phyloP scores from a whole-genome alignment of 306 rosid species.

The Argentina anserina region DNA sequence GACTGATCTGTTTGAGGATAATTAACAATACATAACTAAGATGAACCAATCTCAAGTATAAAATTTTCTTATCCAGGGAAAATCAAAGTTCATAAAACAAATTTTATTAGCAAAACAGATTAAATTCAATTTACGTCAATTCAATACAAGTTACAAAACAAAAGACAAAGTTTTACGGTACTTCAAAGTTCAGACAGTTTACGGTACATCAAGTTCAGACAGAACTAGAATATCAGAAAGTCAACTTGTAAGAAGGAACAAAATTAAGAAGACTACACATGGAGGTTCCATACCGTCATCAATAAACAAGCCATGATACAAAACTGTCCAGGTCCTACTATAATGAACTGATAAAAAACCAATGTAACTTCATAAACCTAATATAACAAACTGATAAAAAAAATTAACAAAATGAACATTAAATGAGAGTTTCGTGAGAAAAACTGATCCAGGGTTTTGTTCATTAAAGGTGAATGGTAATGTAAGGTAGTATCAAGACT shows the following conservation, averaged over 20 bases:
- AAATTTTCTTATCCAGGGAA: no score
- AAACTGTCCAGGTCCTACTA: no score
- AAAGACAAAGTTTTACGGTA: slow-evolving; percentile 12
- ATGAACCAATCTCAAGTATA: background rate
- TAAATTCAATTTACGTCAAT: background rate
- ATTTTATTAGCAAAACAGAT: background rate
- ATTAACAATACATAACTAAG: background rate
- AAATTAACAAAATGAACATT: no score
- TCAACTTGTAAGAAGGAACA: background rate
- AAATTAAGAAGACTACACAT: background rate
- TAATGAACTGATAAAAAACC: no score
- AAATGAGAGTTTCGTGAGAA: no score
- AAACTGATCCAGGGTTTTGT: no score
- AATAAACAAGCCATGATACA: no score
- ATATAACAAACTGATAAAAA: no score
- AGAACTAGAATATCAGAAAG: background rate
- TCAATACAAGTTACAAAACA: slow-evolving; percentile 9
- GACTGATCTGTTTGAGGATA: background rate
- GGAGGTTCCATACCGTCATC: background rate
- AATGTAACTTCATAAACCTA: no score
- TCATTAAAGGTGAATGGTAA: no score
- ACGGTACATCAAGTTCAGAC: no score
- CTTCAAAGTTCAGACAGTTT: background rate
- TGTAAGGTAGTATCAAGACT: no score
- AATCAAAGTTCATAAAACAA: background rate